Percentiles rank a stretch among this genome's conserved stretches.
phyloP scores from a whole-genome alignment of 2,329 filamentous ascomycete species.

The Fusarium sp. region DNA sequence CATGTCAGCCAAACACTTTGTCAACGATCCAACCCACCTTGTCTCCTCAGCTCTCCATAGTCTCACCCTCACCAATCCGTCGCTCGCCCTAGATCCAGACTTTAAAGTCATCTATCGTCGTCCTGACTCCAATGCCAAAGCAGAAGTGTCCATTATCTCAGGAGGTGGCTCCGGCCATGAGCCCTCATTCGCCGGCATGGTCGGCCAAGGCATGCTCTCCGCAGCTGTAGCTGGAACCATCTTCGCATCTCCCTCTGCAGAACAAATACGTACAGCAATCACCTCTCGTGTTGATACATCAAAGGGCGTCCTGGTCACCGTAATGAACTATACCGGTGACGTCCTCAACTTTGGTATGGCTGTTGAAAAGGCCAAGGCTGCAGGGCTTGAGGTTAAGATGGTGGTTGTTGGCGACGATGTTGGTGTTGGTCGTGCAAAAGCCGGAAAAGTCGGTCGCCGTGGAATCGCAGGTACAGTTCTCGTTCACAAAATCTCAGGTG shows the following conservation, averaged over 20 bases:
- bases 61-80: slow-evolving; percentile 85
- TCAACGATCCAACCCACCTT: slow-evolving; percentile 83
- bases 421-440: slow-evolving; percentile 81
- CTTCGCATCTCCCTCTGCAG: slow-evolving; percentile 82
- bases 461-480: slow-evolving; percentile 93
- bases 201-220: slow-evolving; percentile 81
- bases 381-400: slow-evolving; percentile 84
- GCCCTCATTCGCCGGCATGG: slow-evolving; percentile 86
- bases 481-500: slow-evolving; percentile 90
- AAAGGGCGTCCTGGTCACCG: slow-evolving; percentile 84
- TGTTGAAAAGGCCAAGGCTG: slow-evolving; percentile 88
- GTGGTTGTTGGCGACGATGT: slow-evolving; percentile 93
- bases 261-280: slow-evolving; percentile 84
- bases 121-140: slow-evolving; percentile 56
- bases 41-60: slow-evolving; percentile 81
- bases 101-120: slow-evolving; percentile 89
- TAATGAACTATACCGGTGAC: slow-evolving; percentile 95
- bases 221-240: slow-evolving; percentile 89
- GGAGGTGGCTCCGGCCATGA: slow-evolving; percentile 93
- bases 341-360: slow-evolving; percentile 94
- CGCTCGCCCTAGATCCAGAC: slow-evolving; percentile 77
- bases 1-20: slow-evolving; percentile 82
- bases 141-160: slow-evolving; percentile 83
- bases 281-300: slow-evolving; percentile 75
- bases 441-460: slow-evolving; percentile 90